A percentile compares a stretch with the other conserved stretches of the same genome.
These are phyloP conservation scores for Lepiota venenata DNA, from an alignment of 768 basidiomycete species.

Conservation along the genomic window DNA sequence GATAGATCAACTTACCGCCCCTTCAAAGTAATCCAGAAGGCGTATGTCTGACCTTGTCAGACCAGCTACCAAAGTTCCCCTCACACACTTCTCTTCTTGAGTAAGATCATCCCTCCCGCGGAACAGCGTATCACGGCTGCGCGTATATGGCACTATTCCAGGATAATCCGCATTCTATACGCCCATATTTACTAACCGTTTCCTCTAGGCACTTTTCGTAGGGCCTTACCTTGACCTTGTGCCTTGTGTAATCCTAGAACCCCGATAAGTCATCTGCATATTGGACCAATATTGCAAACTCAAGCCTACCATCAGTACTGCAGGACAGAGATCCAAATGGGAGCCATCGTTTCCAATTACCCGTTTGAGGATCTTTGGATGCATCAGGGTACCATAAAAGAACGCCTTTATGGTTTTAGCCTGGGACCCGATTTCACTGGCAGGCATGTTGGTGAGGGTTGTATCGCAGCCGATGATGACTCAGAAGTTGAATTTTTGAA, in stretches of 20 bases:
- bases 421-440: neutral
- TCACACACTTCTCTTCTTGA: conserved; percentile 63
- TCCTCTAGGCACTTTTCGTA: neutral
- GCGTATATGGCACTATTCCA: conserved; percentile 63
- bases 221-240: conserved; percentile 60
- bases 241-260: conserved; percentile 72
- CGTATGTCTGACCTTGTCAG: conserved; percentile 60
- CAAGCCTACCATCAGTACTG: conserved; percentile 61
- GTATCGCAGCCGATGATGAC: neutral
- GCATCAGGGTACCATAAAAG: conserved; percentile 91
- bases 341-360: conserved; percentile 71
- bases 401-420: conserved; percentile 43
- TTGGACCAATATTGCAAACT: neutral
- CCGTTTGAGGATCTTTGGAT: conserved; percentile 74
- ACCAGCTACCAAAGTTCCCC: conserved; percentile 78
- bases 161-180: conserved; percentile 74
- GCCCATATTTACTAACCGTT: neutral
- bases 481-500: neutral
- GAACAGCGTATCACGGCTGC: conserved; percentile 42
- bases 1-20: conserved; percentile 43
- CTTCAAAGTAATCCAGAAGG: conserved; percentile 82
- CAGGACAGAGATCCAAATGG: conserved; percentile 67
- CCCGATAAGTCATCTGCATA: conserved; percentile 3
- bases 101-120: conserved; percentile 37
- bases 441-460: neutral